Conservation (phyloP, 768 basidiomycete species). For the Tricholoma terreum region DNA sequence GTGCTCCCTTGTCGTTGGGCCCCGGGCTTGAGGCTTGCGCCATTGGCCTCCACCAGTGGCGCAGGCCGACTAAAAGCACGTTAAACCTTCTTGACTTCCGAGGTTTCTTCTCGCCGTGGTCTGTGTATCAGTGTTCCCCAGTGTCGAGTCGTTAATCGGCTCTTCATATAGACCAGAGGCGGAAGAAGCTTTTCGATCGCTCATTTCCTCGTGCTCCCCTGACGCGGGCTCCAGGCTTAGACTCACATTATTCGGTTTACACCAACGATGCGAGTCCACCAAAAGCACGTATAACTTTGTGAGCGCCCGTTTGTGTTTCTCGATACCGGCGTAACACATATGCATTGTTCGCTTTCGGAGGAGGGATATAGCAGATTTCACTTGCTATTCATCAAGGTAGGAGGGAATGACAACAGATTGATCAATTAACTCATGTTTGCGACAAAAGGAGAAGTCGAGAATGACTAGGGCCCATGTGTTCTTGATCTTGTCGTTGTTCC, state of each 20-base stretch:
- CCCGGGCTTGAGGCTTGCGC: constrained; percentile 11
- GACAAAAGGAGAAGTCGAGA: too few relatives aligned
- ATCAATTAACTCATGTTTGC: too few relatives aligned
- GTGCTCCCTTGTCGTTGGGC: constrained; percentile 19
- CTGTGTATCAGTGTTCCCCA: background rate
- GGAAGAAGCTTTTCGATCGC: background rate
- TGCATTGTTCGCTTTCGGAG: too few relatives aligned
- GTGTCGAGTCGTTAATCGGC: background rate
- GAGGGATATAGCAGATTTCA: background rate
- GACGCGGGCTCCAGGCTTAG: constrained; percentile 22
- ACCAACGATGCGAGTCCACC: constrained; percentile 11
- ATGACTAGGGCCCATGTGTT: too few relatives aligned
- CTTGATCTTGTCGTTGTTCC: too few relatives aligned
- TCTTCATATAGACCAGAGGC: background rate
- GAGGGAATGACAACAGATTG: too few relatives aligned
- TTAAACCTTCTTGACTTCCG: constrained; percentile 2
- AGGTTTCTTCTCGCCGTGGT: background rate
- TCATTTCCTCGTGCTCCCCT: constrained; percentile 21
- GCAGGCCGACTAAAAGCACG: constrained; percentile 15
- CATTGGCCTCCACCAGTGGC: background rate
- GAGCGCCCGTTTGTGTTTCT: background rate
- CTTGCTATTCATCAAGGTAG: too few relatives aligned
- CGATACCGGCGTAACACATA: too few relatives aligned
- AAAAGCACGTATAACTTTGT: constrained; percentile 16
- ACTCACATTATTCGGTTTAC: background rate